These are phyloP conservation scores for Sporothrix inflata DNA, from an alignment of 2,329 filamentous ascomycete species.

Conservation along the genomic window DNA sequence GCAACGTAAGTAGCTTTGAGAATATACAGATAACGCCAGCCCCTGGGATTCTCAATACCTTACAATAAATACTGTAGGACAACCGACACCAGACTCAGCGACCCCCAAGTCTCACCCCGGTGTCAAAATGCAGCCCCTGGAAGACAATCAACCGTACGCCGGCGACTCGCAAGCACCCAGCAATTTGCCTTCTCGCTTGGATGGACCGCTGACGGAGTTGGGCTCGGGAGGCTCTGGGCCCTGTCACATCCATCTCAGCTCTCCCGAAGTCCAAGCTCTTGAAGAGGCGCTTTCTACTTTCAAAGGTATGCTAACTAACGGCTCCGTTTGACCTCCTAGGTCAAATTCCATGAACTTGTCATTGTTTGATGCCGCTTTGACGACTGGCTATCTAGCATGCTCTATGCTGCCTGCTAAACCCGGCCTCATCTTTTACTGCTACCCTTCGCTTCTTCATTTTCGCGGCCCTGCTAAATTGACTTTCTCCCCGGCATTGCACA, in stretches of 20 bases:
- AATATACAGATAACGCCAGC: no score
- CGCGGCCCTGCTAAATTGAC: no score
- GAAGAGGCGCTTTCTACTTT: constrained; percentile 38
- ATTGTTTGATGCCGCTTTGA: not conserved
- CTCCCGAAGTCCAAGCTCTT: constrained; percentile 33
- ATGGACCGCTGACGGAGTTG: constrained; percentile 29
- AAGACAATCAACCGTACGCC: not conserved
- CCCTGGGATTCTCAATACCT: not conserved
- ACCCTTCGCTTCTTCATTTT: no score
- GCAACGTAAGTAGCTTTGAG: no score
- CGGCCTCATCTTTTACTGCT: no score
- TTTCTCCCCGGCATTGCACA: no score
- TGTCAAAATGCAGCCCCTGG: not conserved
- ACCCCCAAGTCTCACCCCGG: no score
- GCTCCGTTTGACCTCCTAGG: not conserved
- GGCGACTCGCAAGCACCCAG: not conserved
- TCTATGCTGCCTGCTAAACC: no score
- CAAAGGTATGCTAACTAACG: constrained; percentile 35
- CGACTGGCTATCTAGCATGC: no score
- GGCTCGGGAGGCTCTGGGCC: constrained; percentile 23
- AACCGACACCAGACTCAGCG: not conserved
- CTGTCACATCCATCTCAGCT: constrained; percentile 31
- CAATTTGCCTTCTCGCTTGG: constrained; percentile 12
- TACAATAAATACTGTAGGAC: not conserved
- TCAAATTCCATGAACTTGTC: not conserved